These are phyloP conservation scores for Pythium rishiriense DNA, from an alignment of 352 stramenopile species.

Conservation along the genomic window DNA sequence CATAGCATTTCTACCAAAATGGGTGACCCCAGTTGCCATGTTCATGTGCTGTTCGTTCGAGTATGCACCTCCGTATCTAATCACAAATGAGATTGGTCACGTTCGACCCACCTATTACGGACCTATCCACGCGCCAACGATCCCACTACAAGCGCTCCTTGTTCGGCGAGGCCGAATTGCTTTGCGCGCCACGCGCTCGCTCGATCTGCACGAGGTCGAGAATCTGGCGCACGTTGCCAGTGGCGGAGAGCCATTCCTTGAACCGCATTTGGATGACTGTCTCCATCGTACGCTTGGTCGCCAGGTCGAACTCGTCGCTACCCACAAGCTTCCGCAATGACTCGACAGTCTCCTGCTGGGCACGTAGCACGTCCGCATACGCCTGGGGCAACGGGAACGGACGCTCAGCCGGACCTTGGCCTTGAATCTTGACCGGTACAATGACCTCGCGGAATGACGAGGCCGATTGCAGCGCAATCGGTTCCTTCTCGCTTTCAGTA, in stretches of 20 bases:
- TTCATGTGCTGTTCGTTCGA: too few relatives aligned
- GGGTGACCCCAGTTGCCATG: too few relatives aligned
- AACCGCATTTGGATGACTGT: constrained; percentile 81
- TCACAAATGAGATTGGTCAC: background rate
- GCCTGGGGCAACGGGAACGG: constrained; percentile 80
- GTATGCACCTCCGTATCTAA: too few relatives aligned
- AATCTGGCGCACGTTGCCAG: constrained; percentile 86
- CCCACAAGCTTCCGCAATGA: constrained; percentile 65
- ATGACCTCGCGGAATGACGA: constrained; percentile 65
- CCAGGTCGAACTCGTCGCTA: constrained; percentile 80
- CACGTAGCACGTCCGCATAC: constrained; percentile 63
- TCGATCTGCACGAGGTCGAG: constrained; percentile 88
- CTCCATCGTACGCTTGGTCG: constrained; percentile 80
- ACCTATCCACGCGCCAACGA: background rate
- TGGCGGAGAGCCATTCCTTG: constrained; percentile 88
- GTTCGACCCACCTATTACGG: too few relatives aligned
- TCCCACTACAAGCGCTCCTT: constrained; percentile 7
- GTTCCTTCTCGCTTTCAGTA: constrained; percentile 48
- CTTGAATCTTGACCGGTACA: constrained; percentile 61
- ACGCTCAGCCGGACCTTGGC: constrained; percentile 41
- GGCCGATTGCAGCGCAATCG: constrained; percentile 59
- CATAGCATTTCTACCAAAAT: too few relatives aligned
- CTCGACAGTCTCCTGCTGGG: constrained; percentile 79
- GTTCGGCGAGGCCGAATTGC: constrained; percentile 13
- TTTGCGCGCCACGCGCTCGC: constrained; percentile 31